Conservation (phyloP, 75 land plant genomes). For the Gnetum montanum region DNA sequence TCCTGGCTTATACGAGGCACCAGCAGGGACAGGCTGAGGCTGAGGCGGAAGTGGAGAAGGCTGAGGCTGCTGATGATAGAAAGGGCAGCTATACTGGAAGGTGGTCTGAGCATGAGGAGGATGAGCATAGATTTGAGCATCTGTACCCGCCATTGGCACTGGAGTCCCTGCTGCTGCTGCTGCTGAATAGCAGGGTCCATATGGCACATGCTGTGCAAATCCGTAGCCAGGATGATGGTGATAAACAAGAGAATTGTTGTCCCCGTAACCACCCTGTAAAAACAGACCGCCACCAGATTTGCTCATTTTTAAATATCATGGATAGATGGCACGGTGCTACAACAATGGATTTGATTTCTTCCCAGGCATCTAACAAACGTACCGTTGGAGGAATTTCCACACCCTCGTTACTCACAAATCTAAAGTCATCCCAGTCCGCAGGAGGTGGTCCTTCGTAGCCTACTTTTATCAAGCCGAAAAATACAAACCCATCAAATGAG, state of each 20-base stretch:
- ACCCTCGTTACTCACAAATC: constrained; percentile 43
- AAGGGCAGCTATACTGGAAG: constrained; percentile 54
- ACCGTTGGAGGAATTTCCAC: constrained; percentile 38
- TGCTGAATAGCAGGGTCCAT: constrained; percentile 53
- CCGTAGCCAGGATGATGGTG: constrained; percentile 63
- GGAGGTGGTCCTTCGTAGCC: constrained; percentile 32
- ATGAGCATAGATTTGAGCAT: constrained; percentile 65
- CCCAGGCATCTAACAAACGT: constrained; percentile 1
- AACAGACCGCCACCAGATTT: background rate
- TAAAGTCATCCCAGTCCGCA: constrained; percentile 60
- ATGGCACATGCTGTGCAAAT: constrained; percentile 42
- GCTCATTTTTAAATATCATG: background rate
- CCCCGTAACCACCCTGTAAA: constrained; percentile 55
- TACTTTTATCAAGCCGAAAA: background rate
- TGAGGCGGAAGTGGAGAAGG: constrained; percentile 21
- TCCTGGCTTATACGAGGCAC: too few species aligned
- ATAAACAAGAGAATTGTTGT: constrained; percentile 39
- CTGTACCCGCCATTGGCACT: constrained; percentile 29
- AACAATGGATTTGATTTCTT: background rate
- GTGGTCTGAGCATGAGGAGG: constrained; percentile 59
- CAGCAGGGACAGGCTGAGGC: too few species aligned
- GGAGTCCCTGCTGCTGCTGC: constrained; percentile 39
- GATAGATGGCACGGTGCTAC: background rate
- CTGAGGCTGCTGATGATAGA: constrained; percentile 48
- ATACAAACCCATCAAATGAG: background rate